Evolutionary conservation across 2,329 filamentous ascomycete species (phyloP), one percentile per base, ranked within the genome.

Genomic region (Neonectria hederae): DNA sequence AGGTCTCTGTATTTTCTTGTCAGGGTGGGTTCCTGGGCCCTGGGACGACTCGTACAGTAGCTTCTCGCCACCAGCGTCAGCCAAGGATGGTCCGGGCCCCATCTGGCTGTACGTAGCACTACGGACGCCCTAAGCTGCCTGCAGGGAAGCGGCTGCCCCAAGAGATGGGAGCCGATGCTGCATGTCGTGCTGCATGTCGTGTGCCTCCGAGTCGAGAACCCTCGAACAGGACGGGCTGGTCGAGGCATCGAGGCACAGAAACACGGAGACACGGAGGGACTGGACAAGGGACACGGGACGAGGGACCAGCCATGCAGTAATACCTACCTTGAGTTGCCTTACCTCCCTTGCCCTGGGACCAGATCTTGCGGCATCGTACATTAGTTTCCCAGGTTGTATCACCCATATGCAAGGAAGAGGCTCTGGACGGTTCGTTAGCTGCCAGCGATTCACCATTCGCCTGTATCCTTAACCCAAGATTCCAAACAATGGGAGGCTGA

Each of bases 351-450:
- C 64, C 68, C 68, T 65, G 61, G 70, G 51, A 71, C 72, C 55
- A 74, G 72, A 74, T 74, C 72, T 71, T 58, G 67, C 68, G 70
- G 72, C 66, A 74, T 72, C 67, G 61, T 66, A 67, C 69, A 69
- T 71, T 72, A 65, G 64, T 58, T 59, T 62, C 30, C 59, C 65
- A 63, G 54, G 54, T 51, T 64, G 67, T 68, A 71, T 64, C 62
- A 66, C 56, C 61, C 59, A 30, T 66, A 58, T 61, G 60, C 59
- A 66, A 65, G 56, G 30, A 42, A 45, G 28, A 63, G 49, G 48
- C 30, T 46, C 45, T 49, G 32, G 45, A 19, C 24, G 43, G 54
- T 53, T 64, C 48, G 26, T 42, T 21, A 49, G 45, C 24, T 17
- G 28, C 28, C 35, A n/a, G 4, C 35, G 17, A 38, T 38, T 38